Percentiles rank a stretch among this genome's conserved stretches.
Conservation (phyloP, 495 filamentous ascomycete species). For the Penicillium riverlandense region DNA sequence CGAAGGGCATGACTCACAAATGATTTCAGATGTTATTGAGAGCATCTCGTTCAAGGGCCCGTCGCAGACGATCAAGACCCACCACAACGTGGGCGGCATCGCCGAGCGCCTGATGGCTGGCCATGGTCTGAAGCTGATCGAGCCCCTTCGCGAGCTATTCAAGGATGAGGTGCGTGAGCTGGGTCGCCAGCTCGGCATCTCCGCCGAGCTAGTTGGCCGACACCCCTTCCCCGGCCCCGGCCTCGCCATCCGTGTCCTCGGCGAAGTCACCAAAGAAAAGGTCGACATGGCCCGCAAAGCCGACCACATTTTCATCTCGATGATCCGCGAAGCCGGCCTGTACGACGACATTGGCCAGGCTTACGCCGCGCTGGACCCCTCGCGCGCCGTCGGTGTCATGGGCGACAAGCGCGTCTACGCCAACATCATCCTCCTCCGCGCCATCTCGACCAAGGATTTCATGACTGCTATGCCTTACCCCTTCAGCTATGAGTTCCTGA, state of each 20-base stretch:
- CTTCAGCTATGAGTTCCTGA: not conserved
- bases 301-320: slow-evolving; percentile 76
- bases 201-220: slow-evolving; percentile 50
- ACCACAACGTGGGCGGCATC: slow-evolving; percentile 23
- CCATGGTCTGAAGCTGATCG: slow-evolving; percentile 48
- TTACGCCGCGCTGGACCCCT: slow-evolving; percentile 62
- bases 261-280: slow-evolving; percentile 74
- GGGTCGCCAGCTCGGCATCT: slow-evolving; percentile 1
- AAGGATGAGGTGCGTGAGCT: slow-evolving; percentile 58
- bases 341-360: slow-evolving; percentile 69
- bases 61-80: slow-evolving; percentile 20
- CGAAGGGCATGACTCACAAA: too few relatives aligned
- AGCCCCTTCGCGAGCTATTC: slow-evolving; percentile 75
- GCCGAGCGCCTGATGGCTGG: slow-evolving; percentile 17
- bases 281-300: slow-evolving; percentile 77
- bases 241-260: slow-evolving; percentile 82
- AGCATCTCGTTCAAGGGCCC: slow-evolving; percentile 2
- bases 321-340: slow-evolving; percentile 75
- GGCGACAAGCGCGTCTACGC: slow-evolving; percentile 18
- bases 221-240: slow-evolving; percentile 82
- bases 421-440: slow-evolving; percentile 19
- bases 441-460: slow-evolving; percentile 14
- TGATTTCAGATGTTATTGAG: not conserved
- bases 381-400: slow-evolving; percentile 14
- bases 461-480: slow-evolving; percentile 6